phyloP scores from a whole-genome alignment of 108 stramenopile genomes.

The Pseudonitzschia multiseries region DNA sequence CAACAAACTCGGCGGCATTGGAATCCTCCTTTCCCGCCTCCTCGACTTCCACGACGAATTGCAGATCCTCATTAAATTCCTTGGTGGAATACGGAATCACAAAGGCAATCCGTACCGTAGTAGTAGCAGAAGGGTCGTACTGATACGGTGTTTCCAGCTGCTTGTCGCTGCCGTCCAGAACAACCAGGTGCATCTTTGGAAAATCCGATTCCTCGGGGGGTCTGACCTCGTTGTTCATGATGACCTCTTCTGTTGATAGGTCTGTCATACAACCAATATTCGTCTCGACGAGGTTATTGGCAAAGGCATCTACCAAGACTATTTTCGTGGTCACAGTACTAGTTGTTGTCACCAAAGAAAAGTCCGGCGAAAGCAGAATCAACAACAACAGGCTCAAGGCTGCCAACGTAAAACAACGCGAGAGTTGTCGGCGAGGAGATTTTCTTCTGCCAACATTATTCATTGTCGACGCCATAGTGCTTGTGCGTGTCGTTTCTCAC shows the following conservation, averaged over 20 bases:
- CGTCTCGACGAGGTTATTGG: conserved; percentile 30
- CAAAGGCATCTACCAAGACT: conserved; percentile 23
- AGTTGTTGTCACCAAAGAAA: too few species aligned
- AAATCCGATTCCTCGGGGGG: conserved; percentile 41
- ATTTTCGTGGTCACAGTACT: neutral
- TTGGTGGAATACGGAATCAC: conserved; percentile 29
- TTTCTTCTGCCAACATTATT: too few species aligned
- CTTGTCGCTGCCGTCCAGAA: conserved; percentile 23
- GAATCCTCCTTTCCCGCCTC: neutral
- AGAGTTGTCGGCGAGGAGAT: too few species aligned
- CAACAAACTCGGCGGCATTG: conserved; percentile 26
- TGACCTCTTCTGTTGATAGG: conserved; percentile 59
- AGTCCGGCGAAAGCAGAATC: too few species aligned
- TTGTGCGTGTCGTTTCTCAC: too few species aligned
- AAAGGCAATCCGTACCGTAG: conserved; percentile 37
- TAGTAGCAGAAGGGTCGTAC: conserved; percentile 1
- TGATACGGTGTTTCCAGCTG: conserved; percentile 26
- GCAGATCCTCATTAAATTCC: conserved; percentile 53
- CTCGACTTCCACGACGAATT: conserved; percentile 62
- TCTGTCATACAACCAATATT: conserved; percentile 44
- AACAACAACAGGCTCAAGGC: too few species aligned
- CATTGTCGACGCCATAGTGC: too few species aligned
- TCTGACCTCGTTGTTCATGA: conserved; percentile 65
- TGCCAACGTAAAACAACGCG: too few species aligned
- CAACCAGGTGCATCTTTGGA: conserved; percentile 47